Conservation (phyloP, 106 monocot genomes). For the Acanthochlamys bracteata region DNA sequence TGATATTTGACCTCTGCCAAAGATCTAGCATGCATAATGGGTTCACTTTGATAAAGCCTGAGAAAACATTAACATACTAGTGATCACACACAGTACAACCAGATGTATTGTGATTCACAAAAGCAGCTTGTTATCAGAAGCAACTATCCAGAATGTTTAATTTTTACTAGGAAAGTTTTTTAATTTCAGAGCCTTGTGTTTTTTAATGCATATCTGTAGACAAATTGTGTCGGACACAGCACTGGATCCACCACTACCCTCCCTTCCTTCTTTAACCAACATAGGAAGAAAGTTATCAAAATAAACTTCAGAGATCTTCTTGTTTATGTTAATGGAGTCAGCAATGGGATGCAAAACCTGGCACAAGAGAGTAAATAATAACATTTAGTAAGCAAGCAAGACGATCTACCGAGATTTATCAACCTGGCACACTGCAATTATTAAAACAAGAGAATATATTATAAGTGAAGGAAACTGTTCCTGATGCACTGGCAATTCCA, state of each 20-base stretch:
- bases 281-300: constrained; percentile 56
- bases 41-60: constrained; percentile 93
- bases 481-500: background rate
- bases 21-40: constrained; percentile 95
- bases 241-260: constrained; percentile 63
- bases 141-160: background rate
- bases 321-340: constrained; percentile 78
- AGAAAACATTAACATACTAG: background rate
- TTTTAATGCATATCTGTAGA: constrained; percentile 44
- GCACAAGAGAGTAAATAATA: background rate
- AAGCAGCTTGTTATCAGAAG: background rate
- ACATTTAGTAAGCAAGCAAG: background rate
- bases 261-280: constrained; percentile 52
- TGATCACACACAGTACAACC: background rate
- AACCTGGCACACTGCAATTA: constrained; percentile 25
- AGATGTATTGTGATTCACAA: background rate
- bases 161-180: background rate
- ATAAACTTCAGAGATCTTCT: constrained; percentile 70
- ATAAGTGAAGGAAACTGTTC: background rate
- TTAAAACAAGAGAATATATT: too few species aligned
- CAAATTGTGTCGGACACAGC: constrained; percentile 84
- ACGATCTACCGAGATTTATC: too few species aligned
- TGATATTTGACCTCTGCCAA: constrained; percentile 94
- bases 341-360: constrained; percentile 66
- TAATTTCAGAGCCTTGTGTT: background rate